Base-by-base conservation (phyloP, 2,329 filamentous ascomycete species). In the Grosmannia clavigera region DNA sequence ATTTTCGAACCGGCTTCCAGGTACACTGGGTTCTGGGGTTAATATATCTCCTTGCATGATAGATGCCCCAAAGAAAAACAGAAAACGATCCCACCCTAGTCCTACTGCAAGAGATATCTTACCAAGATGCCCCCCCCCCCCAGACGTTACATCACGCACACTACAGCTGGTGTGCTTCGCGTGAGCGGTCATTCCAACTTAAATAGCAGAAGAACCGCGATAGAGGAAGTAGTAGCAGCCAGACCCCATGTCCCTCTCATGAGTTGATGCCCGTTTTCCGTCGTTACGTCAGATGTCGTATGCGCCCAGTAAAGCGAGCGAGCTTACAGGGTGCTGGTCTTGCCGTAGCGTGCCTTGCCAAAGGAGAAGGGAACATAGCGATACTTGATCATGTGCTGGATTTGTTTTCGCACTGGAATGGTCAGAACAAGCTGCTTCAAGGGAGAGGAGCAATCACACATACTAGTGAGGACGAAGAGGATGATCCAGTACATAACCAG, bases 301-400 rank as follows among this genome's bases (percentile, higher is more conserved):
- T 51, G 48, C 48, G 48, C 48, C 48, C 9, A 22, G 11, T 27
- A 27, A 11, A n/a, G 43, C 48, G 25, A n/a, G 43, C 48, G 48
- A 27, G n/a, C 48, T 27, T 52, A 64, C 56, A 59, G 63, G 16
- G 57, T 33, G 75, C 76, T 84, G 75, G 78, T 81, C 77, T 85
- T 86, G 71, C 74, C 78, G 73, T 94, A 95, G 71, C 83, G 85
- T 65, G 88, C 81, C 83, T 96, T 96, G 74, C 92, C 92, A 66
- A 95, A 84, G 50, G 89, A 86, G 77, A 96, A 96, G 50, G 92
- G 91, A 35, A 96, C 91, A 72, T 96, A 99, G 76, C 92, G 90
- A 79, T 97, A 99, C 80, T 97, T 99, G 82, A 99, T 92, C 94
- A 99, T 99, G 78, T 97, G 94, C 78, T 99, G 94, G 68, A 99